Conservation (phyloP, 306 rosid genomes). For the Cucumis cinereus region DNA sequence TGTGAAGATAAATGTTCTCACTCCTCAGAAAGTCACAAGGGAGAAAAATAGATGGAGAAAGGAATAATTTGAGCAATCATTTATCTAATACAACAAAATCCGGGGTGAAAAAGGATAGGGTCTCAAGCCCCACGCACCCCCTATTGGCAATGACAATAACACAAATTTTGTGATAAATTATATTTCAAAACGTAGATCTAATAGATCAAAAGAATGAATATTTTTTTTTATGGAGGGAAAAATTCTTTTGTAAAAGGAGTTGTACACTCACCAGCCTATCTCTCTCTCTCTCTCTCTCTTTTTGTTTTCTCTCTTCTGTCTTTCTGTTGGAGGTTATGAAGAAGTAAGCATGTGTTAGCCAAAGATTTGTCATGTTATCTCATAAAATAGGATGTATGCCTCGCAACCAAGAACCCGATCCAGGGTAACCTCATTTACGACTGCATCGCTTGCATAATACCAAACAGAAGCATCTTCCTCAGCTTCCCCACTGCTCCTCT, state of each 20-base stretch:
- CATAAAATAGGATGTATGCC: conserved; percentile 85
- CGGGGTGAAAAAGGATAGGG: not conserved
- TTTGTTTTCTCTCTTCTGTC: not conserved
- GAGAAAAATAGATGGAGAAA: not conserved
- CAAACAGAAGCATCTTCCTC: conserved; percentile 34
- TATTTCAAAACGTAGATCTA: conserved; percentile 4
- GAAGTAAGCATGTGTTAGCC: not conserved
- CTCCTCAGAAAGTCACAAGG: not conserved
- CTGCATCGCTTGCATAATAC: conserved; percentile 80
- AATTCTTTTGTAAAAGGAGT: not conserved
- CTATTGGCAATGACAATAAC: not conserved
- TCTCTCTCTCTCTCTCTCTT: not conserved
- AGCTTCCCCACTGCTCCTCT: conserved; percentile 30
- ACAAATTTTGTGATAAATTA: not conserved
- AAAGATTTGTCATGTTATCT: conserved; percentile 17
- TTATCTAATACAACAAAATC: conserved; percentile 3
- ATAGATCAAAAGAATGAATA: not conserved
- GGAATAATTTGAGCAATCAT: not conserved
- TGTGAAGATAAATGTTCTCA: not conserved
- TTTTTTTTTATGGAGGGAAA: not conserved
- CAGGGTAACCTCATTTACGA: conserved; percentile 44
- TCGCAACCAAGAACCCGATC: conserved; percentile 69
- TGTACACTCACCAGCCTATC: conserved; percentile 6
- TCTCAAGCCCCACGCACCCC: not conserved
- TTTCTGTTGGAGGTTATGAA: conserved; percentile 3